These are phyloP conservation scores for Mariannaea sp. DNA, from an alignment of 2,329 filamentous ascomycete species.

Conservation along the genomic window DNA sequence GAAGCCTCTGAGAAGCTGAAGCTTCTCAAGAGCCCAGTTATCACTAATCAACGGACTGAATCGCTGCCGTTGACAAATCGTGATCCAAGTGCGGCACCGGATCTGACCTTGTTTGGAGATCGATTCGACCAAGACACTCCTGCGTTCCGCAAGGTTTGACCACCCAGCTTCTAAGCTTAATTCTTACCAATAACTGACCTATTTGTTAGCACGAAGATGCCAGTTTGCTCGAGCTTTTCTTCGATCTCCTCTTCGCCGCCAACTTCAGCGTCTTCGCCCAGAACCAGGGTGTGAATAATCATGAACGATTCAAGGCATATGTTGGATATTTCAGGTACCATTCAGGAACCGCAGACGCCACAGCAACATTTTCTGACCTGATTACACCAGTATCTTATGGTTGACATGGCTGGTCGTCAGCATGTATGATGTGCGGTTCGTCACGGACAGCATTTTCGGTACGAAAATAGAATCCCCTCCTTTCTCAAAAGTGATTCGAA, in stretches of 20 bases:
- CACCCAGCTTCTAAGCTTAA: not conserved
- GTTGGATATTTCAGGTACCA: slow-evolving; percentile 45
- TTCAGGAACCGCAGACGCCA: not conserved
- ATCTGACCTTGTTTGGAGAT: slow-evolving; percentile 34
- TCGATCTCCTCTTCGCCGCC: slow-evolving; percentile 54
- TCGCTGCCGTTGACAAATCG: slow-evolving; percentile 17
- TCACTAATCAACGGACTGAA: slow-evolving; percentile 23
- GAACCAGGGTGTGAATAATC: slow-evolving; percentile 40
- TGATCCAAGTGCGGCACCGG: slow-evolving; percentile 11
- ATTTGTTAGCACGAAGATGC: slow-evolving; percentile 42
- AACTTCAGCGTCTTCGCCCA: slow-evolving; percentile 65
- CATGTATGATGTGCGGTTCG: slow-evolving; percentile 69
- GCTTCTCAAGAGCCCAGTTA: slow-evolving; percentile 41
- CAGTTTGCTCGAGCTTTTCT: slow-evolving; percentile 46
- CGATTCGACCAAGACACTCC: slow-evolving; percentile 32
- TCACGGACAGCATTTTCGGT: slow-evolving; percentile 66
- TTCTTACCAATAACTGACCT: not conserved
- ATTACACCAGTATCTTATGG: slow-evolving; percentile 59
- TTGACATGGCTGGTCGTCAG: slow-evolving; percentile 70
- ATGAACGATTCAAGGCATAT: slow-evolving; percentile 41
- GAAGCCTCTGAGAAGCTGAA: slow-evolving; percentile 35
- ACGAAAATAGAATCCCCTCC: not conserved
- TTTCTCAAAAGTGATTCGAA: no score
- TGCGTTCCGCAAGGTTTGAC: slow-evolving; percentile 35
- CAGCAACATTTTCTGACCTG: not conserved